A percentile compares a stretch with the other conserved stretches of the same genome.
phyloP scores from a whole-genome alignment of 768 basidiomycete species.

The Trametes villosa region DNA sequence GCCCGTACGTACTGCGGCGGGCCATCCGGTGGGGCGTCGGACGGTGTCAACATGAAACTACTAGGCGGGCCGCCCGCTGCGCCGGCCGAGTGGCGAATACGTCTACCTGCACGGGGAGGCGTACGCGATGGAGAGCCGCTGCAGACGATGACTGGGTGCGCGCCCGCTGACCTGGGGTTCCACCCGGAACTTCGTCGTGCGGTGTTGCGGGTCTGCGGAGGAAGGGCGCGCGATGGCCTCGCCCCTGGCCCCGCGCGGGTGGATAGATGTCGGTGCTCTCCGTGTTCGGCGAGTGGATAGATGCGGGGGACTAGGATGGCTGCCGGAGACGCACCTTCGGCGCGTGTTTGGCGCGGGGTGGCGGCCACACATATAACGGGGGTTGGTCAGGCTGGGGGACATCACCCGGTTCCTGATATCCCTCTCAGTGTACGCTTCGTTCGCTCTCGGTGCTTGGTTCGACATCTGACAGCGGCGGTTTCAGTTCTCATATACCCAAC shows the following conservation, averaged over 20 bases:
- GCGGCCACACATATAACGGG: not conserved
- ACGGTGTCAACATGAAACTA: slow-evolving; percentile 5
- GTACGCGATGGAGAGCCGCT: not conserved
- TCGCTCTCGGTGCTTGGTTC: not conserved
- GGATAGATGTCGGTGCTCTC: too few relatives aligned
- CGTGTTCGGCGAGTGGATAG: not conserved
- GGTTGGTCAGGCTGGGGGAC: not conserved
- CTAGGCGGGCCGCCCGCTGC: not conserved
- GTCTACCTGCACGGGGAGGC: too few relatives aligned
- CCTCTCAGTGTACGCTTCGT: not conserved
- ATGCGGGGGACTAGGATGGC: not conserved
- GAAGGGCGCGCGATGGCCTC: not conserved
- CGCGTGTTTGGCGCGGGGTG: not conserved
- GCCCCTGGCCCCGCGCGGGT: too few relatives aligned
- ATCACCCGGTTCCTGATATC: not conserved
- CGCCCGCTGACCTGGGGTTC: not conserved
- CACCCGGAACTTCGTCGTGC: not conserved
- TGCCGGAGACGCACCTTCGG: not conserved
- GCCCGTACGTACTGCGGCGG: not conserved
- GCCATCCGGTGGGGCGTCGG: slow-evolving; percentile 1
- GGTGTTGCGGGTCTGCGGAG: not conserved
- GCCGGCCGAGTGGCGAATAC: not conserved
- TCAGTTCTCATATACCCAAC: not conserved
- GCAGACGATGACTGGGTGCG: not conserved
- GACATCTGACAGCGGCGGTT: not conserved